phyloP scores from a whole-genome alignment of 352 stramenopile genomes.

The Thalassiosira gravida region DNA sequence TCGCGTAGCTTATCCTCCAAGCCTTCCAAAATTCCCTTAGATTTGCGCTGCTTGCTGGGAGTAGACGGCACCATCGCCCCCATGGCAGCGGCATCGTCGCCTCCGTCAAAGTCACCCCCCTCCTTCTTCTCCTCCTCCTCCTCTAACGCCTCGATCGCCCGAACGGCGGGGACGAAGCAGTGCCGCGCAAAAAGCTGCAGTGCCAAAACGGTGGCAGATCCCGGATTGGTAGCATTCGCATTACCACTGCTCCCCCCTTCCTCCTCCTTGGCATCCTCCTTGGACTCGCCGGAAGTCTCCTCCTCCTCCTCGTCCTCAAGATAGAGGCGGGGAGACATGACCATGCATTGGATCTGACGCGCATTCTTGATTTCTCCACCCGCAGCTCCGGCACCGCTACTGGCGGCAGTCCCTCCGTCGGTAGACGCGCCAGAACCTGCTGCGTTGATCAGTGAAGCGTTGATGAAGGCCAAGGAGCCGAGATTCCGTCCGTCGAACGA shows the following conservation, averaged over 20 bases:
- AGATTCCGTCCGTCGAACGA: slow-evolving; percentile 53
- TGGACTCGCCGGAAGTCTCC: slow-evolving; percentile 14
- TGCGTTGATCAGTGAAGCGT: slow-evolving; percentile 14
- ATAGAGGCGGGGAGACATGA: slow-evolving; percentile 48
- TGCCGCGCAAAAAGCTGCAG: slow-evolving; percentile 80
- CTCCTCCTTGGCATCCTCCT: slow-evolving; percentile 8
- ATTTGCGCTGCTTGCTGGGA: slow-evolving; percentile 30
- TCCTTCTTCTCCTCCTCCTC: slow-evolving; percentile 44
- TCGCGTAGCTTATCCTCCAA: slow-evolving; percentile 81
- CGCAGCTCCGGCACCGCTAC: background rate
- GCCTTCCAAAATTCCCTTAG: slow-evolving; percentile 32
- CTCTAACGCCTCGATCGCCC: slow-evolving; percentile 51
- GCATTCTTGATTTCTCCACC: slow-evolving; percentile 34
- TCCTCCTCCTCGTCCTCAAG: slow-evolving; percentile 34
- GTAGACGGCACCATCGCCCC: background rate
- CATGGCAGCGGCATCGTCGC: slow-evolving; percentile 7
- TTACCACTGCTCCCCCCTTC: background rate
- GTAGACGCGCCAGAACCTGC: slow-evolving; percentile 3
- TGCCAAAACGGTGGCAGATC: slow-evolving; percentile 53
- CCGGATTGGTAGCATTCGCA: slow-evolving; percentile 23
- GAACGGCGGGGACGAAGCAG: slow-evolving; percentile 78
- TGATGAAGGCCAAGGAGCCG: slow-evolving; percentile 61
- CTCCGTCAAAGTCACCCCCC: background rate
- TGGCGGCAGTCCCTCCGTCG: background rate
- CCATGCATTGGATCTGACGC: slow-evolving; percentile 66